Base-by-base conservation (phyloP, 2,329 filamentous ascomycete genomes). In the Malbranchea cinnamomea region DNA sequence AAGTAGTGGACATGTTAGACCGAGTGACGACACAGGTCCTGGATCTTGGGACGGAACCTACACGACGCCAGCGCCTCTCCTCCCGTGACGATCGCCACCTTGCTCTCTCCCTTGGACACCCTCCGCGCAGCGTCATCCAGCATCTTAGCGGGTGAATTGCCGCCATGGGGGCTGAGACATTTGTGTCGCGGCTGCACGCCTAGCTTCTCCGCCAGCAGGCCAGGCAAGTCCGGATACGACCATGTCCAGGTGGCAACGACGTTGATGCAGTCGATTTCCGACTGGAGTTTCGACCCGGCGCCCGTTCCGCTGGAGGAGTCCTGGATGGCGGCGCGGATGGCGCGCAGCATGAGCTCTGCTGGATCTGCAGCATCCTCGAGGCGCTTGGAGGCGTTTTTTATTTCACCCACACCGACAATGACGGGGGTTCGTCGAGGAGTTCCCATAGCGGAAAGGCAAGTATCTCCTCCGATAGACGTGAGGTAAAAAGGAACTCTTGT, bases 241-340 rank as follows among this genome's bases (percentile, higher is more conserved):
- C 73, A 77, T 0, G 73, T 75, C 73, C 73, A 78, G 0, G 67
- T 69, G 23, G 59, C 61, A 6, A 77, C 70, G 4, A 75, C 62
- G 25, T 65, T 56, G 24, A 78, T 56, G 41, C 65, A 69, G 43
- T 77, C 71, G 29, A 74, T 64, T 0, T 49, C 47, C 0, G 53
- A 43, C 36, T 60, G 58, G 0, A 74, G 46, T 1, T 54, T 44
- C 8, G 39, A 38, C 4, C 42, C 30, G 2, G 48, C 36, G 1
- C 42, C 23, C 2, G 47, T 41, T 7, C 47, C 41, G 6, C 60
- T 39, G 1, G 46, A 48, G 0, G 63, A 61, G 38, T 77, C 71
- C 25, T 54, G 32, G 4, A 74, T 44, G 1, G 71, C 68, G 11
- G 47, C 45, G 2, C 51, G 44, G 21, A 74, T 67, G 2, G 72